Conservation (phyloP, 306 rosid species). For the Pterocarpus macrocarpus region DNA sequence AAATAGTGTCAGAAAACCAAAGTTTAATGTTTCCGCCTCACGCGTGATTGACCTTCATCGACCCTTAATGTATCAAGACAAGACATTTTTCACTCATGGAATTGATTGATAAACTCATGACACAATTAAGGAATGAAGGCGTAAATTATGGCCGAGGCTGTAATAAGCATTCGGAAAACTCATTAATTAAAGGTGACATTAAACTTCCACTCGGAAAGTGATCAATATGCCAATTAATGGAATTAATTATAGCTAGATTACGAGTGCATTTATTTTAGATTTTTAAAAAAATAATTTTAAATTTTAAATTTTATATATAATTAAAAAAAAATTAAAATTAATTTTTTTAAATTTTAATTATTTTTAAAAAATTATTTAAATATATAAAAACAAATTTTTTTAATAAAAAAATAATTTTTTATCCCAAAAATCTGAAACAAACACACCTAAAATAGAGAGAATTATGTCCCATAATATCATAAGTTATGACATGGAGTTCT, state of each 20-base stretch:
- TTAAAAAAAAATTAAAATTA: no score
- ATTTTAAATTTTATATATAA: no score
- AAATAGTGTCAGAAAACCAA: neutral
- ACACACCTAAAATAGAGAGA: no score
- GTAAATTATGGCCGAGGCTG: neutral
- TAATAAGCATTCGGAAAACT: neutral
- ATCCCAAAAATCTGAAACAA: no score
- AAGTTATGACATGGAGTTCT: neutral
- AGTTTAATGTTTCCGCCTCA: neutral
- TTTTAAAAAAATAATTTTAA: no score
- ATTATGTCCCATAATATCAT: no score
- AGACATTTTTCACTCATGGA: neutral
- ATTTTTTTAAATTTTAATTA: no score
- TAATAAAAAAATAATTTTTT: no score
- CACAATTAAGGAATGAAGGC: neutral
- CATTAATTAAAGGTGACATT: neutral
- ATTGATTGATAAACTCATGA: neutral
- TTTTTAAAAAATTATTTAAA: no score
- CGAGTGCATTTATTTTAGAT: no score
- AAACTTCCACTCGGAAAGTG: neutral
- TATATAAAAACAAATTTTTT: no score
- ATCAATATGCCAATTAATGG: neutral
- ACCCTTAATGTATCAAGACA: neutral
- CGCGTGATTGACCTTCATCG: slow-evolving; percentile 10
- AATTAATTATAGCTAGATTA: no score